Evolutionary conservation across 2,329 filamentous ascomycete genomes (phyloP), one percentile per base, ranked within the genome.

Genomic region (Trichoderma polysporum): DNA sequence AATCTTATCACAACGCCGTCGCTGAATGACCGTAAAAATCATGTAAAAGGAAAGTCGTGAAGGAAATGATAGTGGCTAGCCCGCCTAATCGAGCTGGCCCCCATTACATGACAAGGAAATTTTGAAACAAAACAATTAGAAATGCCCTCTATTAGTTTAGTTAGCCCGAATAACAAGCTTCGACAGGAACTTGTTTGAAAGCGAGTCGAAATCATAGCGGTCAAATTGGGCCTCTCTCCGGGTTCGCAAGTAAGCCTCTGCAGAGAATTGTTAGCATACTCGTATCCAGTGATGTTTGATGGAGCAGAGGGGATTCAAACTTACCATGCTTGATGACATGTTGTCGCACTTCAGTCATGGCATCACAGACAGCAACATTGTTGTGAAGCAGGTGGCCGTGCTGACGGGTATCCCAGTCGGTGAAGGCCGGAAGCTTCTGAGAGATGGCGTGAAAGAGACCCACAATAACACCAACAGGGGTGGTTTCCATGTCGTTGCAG

Each of bases 381-480:
- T 94, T 96, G 81, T 93, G 91, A 68, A 97, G 88, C 60, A 97
- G 83, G 73, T 97, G 91, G 72, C 95, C 92, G 77, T 98, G 94
- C 80, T 95, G 93, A 76, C 87, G 84, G 13, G 92, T 95, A 76
- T 97, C 93, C 94, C 94, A 98, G 77, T 98, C 94, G 71, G 90
- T 90, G 76, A 98, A 93, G 22, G 92, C 86, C 4, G 94, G 94
- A 50, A 97, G 86, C 82, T 98, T 97, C 81, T 97, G 94, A 1
- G 94, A 97, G 77, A 98, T 98, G 79, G 94, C 94, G 74, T 97
- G 93, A 88, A 98, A 98, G 33, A 98, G 87, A 53, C 94, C 94
- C 70, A 97, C 93, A 74, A 98, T 97, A 74, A 98, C 94, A 73
- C 94, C 94, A 49, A 98, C 94, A 0, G 94, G 94, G 8, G 91